phyloP scores from a whole-genome alignment of 2,329 filamentous ascomycete genomes.

The Hypoxylon sp. region DNA sequence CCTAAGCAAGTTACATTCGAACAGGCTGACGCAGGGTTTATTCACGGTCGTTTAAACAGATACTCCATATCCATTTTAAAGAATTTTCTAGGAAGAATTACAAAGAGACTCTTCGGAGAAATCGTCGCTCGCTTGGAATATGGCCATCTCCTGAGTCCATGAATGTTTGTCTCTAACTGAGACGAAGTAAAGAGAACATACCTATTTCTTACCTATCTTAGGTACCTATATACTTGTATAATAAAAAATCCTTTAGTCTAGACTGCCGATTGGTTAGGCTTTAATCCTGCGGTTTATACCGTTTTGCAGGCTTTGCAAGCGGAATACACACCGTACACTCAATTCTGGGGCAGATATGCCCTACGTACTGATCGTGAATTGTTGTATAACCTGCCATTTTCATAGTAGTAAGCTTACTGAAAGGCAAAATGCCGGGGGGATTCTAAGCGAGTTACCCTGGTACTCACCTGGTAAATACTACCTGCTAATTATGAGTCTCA shows the following conservation, averaged over 20 bases:
- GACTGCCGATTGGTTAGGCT: too few species aligned
- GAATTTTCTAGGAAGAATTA: not conserved
- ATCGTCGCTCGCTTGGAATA: not conserved
- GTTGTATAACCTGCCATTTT: not conserved
- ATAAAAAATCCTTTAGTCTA: not conserved
- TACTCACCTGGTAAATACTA: not conserved
- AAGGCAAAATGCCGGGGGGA: not conserved
- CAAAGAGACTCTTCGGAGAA: not conserved
- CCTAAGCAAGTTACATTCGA: constrained; percentile 22
- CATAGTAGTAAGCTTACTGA: not conserved
- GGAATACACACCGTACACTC: not conserved
- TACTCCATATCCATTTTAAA: constrained; percentile 7
- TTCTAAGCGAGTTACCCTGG: not conserved
- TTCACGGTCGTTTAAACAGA: not conserved
- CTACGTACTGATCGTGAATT: not conserved
- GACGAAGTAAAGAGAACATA: not conserved
- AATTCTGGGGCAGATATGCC: not conserved
- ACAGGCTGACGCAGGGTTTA: constrained; percentile 13
- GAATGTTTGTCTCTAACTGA: constrained; percentile 9
- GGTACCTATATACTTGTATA: not conserved
- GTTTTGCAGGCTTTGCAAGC: not conserved
- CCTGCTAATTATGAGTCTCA: not conserved
- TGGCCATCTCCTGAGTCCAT: not conserved
- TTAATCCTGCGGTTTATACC: not conserved
- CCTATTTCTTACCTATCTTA: not conserved